A percentile compares a stretch with the other conserved stretches of the same genome.
Conservation (phyloP, 2,329 filamentous ascomycete species). For the Fusarium haematococcum region DNA sequence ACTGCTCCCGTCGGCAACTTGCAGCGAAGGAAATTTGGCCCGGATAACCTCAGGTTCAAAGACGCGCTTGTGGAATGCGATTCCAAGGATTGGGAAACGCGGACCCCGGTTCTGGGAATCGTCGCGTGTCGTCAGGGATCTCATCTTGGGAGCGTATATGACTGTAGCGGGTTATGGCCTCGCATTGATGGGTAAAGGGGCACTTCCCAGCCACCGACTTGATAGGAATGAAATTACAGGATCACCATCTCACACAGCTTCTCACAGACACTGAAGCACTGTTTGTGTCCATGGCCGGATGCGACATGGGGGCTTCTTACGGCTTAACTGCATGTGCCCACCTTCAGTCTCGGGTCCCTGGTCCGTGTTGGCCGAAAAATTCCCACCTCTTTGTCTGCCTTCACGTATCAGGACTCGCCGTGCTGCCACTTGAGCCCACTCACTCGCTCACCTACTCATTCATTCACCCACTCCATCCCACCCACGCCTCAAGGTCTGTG, state of each 20-base stretch:
- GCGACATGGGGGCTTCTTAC: background rate
- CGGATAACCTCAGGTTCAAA: background rate
- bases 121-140: constrained; percentile 38
- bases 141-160: background rate
- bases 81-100: constrained; percentile 21
- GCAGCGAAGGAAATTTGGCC: background rate
- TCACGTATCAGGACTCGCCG: constrained; percentile 21
- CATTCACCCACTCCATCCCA: constrained; percentile 13
- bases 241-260: background rate
- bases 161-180: constrained; percentile 12
- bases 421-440: constrained; percentile 17
- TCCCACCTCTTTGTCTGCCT: background rate
- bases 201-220: constrained; percentile 19
- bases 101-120: constrained; percentile 25
- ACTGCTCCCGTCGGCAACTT: background rate
- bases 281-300: constrained; percentile 17
- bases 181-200: constrained; percentile 7
- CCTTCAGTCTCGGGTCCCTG: constrained; percentile 23
- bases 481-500: constrained; percentile 23
- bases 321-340: constrained; percentile 22
- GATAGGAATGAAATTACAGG: background rate
- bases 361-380: constrained; percentile 22
- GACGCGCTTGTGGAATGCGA: constrained; percentile 2
- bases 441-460: constrained; percentile 4
- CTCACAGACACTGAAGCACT: background rate